Conservation (phyloP, 306 rosid genomes). For the Sphenostylis stenocarpa region DNA sequence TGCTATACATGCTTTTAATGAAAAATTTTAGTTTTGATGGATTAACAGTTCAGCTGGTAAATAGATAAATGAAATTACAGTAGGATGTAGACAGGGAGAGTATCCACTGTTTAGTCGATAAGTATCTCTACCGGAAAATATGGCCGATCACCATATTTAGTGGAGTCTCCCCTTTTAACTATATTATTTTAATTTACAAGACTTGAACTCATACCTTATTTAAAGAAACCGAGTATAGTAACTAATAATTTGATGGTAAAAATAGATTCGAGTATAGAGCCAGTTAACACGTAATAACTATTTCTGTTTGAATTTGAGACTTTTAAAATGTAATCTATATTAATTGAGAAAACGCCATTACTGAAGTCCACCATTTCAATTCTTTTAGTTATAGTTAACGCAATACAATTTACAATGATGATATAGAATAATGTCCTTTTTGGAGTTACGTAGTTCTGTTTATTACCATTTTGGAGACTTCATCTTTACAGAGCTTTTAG, state of each 20-base stretch:
- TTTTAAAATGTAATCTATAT: neutral
- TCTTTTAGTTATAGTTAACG: neutral
- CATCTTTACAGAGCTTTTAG: neutral
- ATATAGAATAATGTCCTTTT: neutral
- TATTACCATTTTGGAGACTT: neutral
- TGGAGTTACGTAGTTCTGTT: neutral
- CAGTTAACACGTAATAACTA: neutral
- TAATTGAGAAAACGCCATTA: neutral
- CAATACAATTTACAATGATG: neutral
- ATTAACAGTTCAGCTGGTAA: neutral
- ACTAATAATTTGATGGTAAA: no score
- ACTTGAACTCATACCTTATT: no score
- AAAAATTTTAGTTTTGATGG: neutral
- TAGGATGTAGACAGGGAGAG: no score
- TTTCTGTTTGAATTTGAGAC: no score
- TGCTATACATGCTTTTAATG: neutral
- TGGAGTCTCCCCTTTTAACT: no score
- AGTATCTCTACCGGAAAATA: neutral
- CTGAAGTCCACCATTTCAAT: neutral
- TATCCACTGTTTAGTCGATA: no score
- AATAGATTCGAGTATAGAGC: neutral
- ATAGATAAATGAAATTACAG: no score
- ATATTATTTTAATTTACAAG: no score
- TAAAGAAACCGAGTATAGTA: no score
- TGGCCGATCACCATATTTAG: no score